A percentile compares a stretch with the other conserved stretches of the same genome.
Evolutionary conservation across 2,329 filamentous ascomycete genomes (phyloP).

Genomic region (Akanthomyces uredinophilus): DNA sequence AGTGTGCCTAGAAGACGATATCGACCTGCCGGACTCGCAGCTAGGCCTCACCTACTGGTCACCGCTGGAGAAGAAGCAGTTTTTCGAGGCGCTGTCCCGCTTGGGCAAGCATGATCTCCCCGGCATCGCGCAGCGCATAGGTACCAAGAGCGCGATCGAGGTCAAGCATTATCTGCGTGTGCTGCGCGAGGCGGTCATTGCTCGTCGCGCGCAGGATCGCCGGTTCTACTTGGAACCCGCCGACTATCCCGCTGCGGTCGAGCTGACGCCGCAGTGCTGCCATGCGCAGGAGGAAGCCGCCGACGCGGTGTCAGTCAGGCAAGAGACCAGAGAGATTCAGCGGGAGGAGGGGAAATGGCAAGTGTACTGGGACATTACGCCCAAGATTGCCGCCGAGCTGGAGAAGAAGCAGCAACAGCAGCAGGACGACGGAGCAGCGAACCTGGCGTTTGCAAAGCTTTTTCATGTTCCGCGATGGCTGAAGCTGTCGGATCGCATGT

Average conservation of each 20-base stretch:
- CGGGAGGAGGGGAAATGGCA: conserved; percentile 58
- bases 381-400: conserved; percentile 29
- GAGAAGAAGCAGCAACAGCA: conserved; percentile 20
- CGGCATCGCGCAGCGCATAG: conserved; percentile 58
- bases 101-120: conserved; percentile 58
- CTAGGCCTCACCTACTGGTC: conserved; percentile 70
- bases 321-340: conserved; percentile 58
- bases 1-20: conserved; percentile 27
- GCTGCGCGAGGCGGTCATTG: conserved; percentile 47
- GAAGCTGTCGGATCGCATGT: conserved; percentile 57
- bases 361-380: conserved; percentile 60
- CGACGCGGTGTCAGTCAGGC: conserved; percentile 57
- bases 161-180: conserved; percentile 64
- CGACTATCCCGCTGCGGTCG: conserved; percentile 66
- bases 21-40: conserved; percentile 43
- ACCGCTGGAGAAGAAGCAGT: conserved; percentile 59
- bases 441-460: conserved; percentile 48
- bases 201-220: conserved; percentile 32
- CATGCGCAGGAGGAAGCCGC: conserved; percentile 62
- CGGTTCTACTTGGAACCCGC: conserved; percentile 36
- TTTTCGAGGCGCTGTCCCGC: conserved; percentile 62
- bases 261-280: conserved; percentile 64
- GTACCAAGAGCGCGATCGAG: conserved; percentile 69
- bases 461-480: conserved; percentile 59
- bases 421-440: conserved; percentile 17